phyloP scores from a whole-genome alignment of 2,329 filamentous ascomycete genomes.

The Intubia oerlemansii region DNA sequence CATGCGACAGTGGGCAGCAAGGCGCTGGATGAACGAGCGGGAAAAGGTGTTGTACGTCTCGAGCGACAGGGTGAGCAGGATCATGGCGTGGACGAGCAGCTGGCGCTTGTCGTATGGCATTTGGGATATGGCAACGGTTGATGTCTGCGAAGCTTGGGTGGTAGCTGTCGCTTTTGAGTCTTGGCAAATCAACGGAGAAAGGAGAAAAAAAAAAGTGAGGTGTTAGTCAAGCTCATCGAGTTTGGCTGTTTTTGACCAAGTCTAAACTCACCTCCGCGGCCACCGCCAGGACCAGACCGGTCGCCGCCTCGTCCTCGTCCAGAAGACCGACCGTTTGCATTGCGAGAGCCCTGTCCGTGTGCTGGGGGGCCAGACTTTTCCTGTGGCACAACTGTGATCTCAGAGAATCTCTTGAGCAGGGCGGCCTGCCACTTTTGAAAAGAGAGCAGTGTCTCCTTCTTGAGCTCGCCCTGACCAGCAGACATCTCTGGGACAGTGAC shows the following conservation, averaged over 20 bases:
- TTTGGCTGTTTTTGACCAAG: too few species aligned
- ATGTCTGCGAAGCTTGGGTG: too few species aligned
- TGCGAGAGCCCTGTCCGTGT: too few species aligned
- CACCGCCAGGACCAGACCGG: too few species aligned
- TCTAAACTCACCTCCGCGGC: too few species aligned
- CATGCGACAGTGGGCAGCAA: constrained; percentile 52
- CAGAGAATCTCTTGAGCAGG: constrained; percentile 48
- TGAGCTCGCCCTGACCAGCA: constrained; percentile 32
- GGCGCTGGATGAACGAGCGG: constrained; percentile 45
- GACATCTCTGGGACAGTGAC: constrained; percentile 42
- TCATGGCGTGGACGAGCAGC: constrained; percentile 47
- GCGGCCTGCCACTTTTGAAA: constrained; percentile 65
- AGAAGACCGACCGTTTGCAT: too few species aligned
- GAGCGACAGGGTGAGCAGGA: constrained; percentile 54
- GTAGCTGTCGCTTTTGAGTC: too few species aligned
- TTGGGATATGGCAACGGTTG: constrained; percentile 17
- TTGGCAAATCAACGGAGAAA: too few species aligned
- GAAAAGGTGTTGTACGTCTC: constrained; percentile 60
- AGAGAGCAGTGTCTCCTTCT: constrained; percentile 43
- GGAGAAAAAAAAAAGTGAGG: too few species aligned
- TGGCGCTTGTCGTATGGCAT: constrained; percentile 39
- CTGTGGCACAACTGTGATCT: constrained; percentile 35
- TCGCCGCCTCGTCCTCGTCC: background rate
- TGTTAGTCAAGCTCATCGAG: too few species aligned
- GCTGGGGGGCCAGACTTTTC: constrained; percentile 13